Conservation (phyloP, 495 filamentous ascomycete species). For the Parathielavia hyrcaniae region DNA sequence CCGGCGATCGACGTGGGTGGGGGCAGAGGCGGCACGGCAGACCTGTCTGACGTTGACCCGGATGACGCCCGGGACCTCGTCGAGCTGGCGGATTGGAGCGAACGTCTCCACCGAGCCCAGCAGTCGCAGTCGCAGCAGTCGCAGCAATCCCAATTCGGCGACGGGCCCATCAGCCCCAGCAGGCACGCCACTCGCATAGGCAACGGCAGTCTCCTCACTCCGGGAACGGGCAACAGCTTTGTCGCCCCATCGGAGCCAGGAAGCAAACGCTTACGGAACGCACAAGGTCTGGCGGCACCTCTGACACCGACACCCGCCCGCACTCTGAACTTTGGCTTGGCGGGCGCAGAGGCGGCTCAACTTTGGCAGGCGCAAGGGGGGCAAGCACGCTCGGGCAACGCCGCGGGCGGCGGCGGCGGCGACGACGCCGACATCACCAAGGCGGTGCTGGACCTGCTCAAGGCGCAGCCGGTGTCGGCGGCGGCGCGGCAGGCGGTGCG, state of each 20-base stretch:
- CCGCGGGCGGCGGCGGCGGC: not conserved
- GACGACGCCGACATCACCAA: constrained; percentile 46
- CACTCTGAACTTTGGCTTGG: not conserved
- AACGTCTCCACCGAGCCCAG: not conserved
- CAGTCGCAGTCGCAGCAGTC: not conserved
- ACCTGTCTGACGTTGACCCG: constrained; percentile 9
- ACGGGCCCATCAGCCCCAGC: not conserved
- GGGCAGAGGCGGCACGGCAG: not conserved
- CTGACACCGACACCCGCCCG: constrained; percentile 11
- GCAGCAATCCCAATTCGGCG: constrained; percentile 14
- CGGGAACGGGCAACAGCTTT: constrained; percentile 9
- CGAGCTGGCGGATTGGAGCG: not conserved
- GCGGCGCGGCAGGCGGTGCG: constrained; percentile 40
- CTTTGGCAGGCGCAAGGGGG: not conserved
- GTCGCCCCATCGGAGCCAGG: not conserved
- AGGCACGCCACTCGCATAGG: not conserved
- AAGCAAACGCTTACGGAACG: constrained; percentile 9
- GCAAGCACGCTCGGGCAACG: not conserved
- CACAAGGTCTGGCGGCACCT: constrained; percentile 32
- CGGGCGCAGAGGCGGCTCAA: not conserved
- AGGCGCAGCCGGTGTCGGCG: constrained; percentile 36
- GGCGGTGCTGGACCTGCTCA: constrained; percentile 47
- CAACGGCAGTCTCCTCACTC: constrained; percentile 1
- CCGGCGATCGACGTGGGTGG: constrained; percentile 13
- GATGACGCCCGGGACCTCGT: constrained; percentile 20